A percentile compares a stretch with the other conserved stretches of the same genome.
Evolutionary conservation across 176 grass and related monocot species (phyloP).

Genomic region (Oryza nivara): DNA sequence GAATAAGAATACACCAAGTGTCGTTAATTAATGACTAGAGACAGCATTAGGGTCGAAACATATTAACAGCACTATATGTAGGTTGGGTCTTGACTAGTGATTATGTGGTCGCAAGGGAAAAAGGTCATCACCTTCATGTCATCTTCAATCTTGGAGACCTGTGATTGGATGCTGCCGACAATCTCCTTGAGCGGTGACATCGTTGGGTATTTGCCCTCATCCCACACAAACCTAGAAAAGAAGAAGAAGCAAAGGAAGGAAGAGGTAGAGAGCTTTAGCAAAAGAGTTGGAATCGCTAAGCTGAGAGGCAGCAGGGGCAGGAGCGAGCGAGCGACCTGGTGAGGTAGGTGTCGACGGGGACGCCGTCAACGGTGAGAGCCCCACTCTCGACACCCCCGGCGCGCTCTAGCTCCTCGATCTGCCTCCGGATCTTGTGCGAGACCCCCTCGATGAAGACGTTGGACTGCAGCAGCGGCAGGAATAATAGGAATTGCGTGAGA

Average conservation of each 20-base stretch:
- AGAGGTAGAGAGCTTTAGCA: not conserved
- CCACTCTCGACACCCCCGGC: conserved; percentile 56
- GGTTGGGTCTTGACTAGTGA: not conserved
- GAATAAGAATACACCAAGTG: not conserved
- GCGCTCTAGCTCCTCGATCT: conserved; percentile 94
- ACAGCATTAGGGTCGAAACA: not conserved
- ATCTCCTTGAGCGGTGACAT: conserved; percentile 88
- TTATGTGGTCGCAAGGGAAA: not conserved
- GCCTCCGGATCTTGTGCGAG: conserved; percentile 94
- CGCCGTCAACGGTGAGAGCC: conserved; percentile 83
- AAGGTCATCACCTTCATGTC: conserved; percentile 80
- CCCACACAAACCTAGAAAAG: conserved; percentile 81
- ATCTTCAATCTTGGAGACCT: conserved; percentile 95
- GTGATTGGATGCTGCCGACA: conserved; percentile 71
- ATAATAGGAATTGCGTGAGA: not conserved
- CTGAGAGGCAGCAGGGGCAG: not conserved
- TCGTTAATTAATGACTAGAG: not conserved
- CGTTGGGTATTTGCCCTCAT: conserved; percentile 88
- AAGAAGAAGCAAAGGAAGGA: not conserved
- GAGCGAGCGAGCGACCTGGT: conserved; percentile 55
- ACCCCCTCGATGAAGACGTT: conserved; percentile 89
- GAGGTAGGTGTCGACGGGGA: conserved; percentile 90
- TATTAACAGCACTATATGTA: not conserved
- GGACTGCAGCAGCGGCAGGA: conserved; percentile 49
- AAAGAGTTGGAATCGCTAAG: not conserved